Percentiles rank a stretch among this genome's conserved stretches.
Evolutionary conservation across 805 yeast genomes (phyloP).

Genomic region (Barnettozyma sucrosica): DNA sequence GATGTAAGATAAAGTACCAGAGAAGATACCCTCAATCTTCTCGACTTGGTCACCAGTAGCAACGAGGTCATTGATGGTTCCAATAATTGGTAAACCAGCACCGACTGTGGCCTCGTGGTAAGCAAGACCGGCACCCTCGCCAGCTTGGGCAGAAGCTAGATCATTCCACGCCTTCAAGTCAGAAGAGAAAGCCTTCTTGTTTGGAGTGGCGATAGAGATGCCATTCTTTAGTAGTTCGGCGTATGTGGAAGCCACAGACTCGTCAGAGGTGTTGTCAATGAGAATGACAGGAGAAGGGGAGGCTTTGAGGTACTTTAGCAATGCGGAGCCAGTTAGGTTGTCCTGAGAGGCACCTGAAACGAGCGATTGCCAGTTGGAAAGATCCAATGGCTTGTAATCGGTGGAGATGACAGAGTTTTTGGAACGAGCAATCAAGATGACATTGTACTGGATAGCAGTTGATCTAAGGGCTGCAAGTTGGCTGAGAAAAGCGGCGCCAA

Average conservation of each 20-base stretch:
- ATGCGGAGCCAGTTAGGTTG: conserved; percentile 48
- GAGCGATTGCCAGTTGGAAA: conserved; percentile 50
- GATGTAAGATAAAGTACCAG: conserved; percentile 92
- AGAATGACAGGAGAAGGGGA: conserved; percentile 74
- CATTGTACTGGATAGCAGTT: conserved; percentile 55
- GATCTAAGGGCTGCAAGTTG: conserved; percentile 65
- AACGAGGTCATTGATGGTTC: conserved; percentile 81
- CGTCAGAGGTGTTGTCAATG: conserved; percentile 92
- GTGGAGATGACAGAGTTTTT: conserved; percentile 59
- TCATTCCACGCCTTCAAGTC: conserved; percentile 69
- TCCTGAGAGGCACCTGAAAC: conserved; percentile 39
- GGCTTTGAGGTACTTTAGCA: conserved; percentile 55
- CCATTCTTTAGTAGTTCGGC: conserved; percentile 70
- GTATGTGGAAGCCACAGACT: conserved; percentile 67
- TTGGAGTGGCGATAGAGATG: conserved; percentile 94
- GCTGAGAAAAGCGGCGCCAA: conserved; percentile 84
- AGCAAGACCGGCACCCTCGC: conserved; percentile 57
- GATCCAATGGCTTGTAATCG: conserved; percentile 67
- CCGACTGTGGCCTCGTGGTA: conserved; percentile 99
- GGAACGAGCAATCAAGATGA: conserved; percentile 75
- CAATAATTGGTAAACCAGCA: conserved; percentile 94
- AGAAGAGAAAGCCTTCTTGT: conserved; percentile 93
- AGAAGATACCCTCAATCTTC: conserved; percentile 91
- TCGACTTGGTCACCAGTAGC: conserved; percentile 90
- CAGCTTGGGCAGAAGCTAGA: conserved; percentile 52